Base-by-base conservation (phyloP, 1,284 basidiomycete species). In the Mrakiaceae sp. region DNA sequence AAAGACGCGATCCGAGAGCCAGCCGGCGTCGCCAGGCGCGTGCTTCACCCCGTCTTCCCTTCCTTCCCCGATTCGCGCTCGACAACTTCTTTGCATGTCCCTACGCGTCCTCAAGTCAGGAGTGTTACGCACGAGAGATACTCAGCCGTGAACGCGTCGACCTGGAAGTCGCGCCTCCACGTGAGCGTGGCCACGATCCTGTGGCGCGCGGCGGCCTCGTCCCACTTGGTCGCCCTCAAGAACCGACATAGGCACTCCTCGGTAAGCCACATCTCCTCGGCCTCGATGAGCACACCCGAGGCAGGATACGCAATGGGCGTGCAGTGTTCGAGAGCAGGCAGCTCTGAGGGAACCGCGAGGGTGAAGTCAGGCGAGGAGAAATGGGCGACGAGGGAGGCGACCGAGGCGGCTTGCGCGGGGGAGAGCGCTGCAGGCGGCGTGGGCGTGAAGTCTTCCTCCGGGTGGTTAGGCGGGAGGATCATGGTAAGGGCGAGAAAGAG, bases 141-240 rank as follows among this genome's bases (percentile, higher is more conserved):
- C 50, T 65, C 64, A 14, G 47, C 7, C 1, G 47, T 65, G 47
- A 65, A 44, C 3, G 14, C 7, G 3, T 65, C 53, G n/a, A 67
- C 4, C 7, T 63, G 63, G 42, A 64, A 64, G 2, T 54, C 57
- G 14, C 66, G 60, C 7, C 66, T 16, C 66, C 66, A 67, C 42
- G 42, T 39, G 16, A 67, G 57, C 6, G 66, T 67, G 10, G 52
- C 50, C 7, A 54, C 53, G n/a, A 67, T 10, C 14, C 66, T 48
- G n/a, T 58, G 48, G 27, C 8, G 46, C 8, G 63, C 58, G 4
- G 53, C 54, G 1, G n/a, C 27, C 42, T 55, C 63, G 44, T 67
- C 58, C 59, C 66, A 64, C 40, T 64, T 67, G 5, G 63, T 64
- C 48, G 66, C 66, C 11, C 66, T 60, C 9, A 67, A 57, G 49